Conservation (phyloP, 2,329 filamentous ascomycete genomes). For the Cryoendolithus antarcticus region DNA sequence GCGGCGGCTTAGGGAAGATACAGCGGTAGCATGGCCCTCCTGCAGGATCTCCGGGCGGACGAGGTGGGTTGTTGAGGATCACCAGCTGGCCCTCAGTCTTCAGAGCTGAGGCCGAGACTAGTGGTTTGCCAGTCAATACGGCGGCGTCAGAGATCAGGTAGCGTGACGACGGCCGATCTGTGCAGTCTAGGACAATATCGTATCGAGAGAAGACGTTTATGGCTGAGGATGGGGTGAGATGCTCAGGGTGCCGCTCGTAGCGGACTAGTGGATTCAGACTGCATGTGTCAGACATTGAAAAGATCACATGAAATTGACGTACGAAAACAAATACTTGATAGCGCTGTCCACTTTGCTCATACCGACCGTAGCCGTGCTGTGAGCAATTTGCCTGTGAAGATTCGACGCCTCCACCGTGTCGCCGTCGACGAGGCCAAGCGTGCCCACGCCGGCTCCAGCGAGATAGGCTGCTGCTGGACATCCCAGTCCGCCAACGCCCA, state of each 20-base stretch:
- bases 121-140: slow-evolving; percentile 62
- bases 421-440: slow-evolving; percentile 75
- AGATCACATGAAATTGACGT: slow-evolving; percentile 11
- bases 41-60: slow-evolving; percentile 40
- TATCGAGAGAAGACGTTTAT: slow-evolving; percentile 55
- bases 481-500: slow-evolving; percentile 81
- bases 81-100: slow-evolving; percentile 86
- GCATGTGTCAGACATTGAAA: not conserved
- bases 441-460: slow-evolving; percentile 76
- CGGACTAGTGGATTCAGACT: slow-evolving; percentile 62
- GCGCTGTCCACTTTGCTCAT: slow-evolving; percentile 70
- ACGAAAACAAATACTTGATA: slow-evolving; percentile 31
- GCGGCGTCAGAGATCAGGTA: slow-evolving; percentile 89
- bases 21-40: slow-evolving; percentile 88
- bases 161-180: slow-evolving; percentile 79
- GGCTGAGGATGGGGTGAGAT: slow-evolving; percentile 59
- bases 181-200: slow-evolving; percentile 84
- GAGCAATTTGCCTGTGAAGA: slow-evolving; percentile 80
- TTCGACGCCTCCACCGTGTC: slow-evolving; percentile 84
- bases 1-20: slow-evolving; percentile 77
- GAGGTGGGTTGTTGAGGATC: slow-evolving; percentile 68
- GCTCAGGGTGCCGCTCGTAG: slow-evolving; percentile 50
- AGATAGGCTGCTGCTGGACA: slow-evolving; percentile 91
- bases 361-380: slow-evolving; percentile 58
- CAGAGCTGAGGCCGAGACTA: slow-evolving; percentile 82